Conservation (phyloP, 441 rosid genomes). For the Gossypium lobatum region DNA sequence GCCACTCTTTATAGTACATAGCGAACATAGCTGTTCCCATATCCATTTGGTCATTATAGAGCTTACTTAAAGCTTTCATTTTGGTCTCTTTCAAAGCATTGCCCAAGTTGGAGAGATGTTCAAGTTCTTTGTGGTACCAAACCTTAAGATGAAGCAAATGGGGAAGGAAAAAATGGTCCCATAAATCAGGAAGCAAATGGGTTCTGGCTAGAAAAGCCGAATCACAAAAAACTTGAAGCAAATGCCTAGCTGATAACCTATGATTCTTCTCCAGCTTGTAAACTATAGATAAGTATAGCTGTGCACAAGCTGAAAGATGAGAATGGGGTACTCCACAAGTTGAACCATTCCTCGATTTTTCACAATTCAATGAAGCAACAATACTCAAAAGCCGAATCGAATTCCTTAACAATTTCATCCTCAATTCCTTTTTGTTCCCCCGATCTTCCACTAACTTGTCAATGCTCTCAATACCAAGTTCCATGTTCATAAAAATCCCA, state of each 20-base stretch:
- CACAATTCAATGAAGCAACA: constrained; percentile 42
- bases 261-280: constrained; percentile 57
- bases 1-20: constrained; percentile 46
- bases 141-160: constrained; percentile 63
- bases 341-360: constrained; percentile 26
- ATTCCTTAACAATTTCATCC: constrained; percentile 20
- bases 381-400: constrained; percentile 32
- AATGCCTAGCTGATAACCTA: constrained; percentile 36
- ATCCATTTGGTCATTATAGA: constrained; percentile 41
- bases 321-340: constrained; percentile 45
- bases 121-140: constrained; percentile 49
- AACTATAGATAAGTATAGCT: constrained; percentile 44
- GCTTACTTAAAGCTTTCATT: constrained; percentile 32
- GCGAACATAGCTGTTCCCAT: constrained; percentile 47
- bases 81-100: constrained; percentile 27
- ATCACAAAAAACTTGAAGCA: constrained; percentile 53
- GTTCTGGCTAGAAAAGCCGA: constrained; percentile 52
- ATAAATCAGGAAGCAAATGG: constrained; percentile 56
- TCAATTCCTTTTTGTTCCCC: constrained; percentile 23
- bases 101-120: constrained; percentile 23
- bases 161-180: constrained; percentile 66
- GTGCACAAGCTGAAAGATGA: constrained; percentile 53
- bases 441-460: constrained; percentile 31
- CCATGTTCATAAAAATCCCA: constrained; percentile 28
- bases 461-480: constrained; percentile 33